phyloP scores from a whole-genome alignment of 805 yeast species.

The Candida ipomoeae region DNA sequence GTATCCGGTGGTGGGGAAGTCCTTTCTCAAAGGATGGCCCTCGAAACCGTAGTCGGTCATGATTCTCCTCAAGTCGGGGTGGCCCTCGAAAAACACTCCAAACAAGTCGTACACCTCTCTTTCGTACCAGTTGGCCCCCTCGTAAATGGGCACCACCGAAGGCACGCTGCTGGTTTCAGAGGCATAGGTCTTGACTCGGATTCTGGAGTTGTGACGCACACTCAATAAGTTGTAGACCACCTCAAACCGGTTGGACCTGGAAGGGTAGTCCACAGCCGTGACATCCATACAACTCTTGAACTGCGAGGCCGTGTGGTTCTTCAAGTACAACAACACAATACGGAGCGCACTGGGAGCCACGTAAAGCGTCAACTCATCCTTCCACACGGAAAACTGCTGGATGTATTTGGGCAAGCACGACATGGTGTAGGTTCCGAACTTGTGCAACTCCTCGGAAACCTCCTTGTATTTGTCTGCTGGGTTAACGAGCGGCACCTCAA shows the following conservation, averaged over 20 bases:
- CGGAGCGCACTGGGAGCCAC: slow-evolving; percentile 71
- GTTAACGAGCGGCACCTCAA: slow-evolving; percentile 54
- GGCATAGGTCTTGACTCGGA: slow-evolving; percentile 85
- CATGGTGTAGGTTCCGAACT: slow-evolving; percentile 76
- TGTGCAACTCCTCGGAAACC: slow-evolving; percentile 67
- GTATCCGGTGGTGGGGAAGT: slow-evolving; percentile 90
- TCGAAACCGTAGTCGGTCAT: slow-evolving; percentile 91
- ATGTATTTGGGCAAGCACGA: slow-evolving; percentile 75
- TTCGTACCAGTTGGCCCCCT: slow-evolving; percentile 89
- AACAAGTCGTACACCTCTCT: slow-evolving; percentile 85
- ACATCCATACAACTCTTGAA: slow-evolving; percentile 75
- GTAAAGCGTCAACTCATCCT: slow-evolving; percentile 75
- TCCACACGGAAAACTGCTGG: slow-evolving; percentile 86
- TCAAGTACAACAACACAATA: slow-evolving; percentile 67
- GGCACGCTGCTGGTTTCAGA: slow-evolving; percentile 81
- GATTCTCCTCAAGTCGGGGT: slow-evolving; percentile 85
- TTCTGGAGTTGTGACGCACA: slow-evolving; percentile 79
- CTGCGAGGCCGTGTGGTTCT: slow-evolving; percentile 76
- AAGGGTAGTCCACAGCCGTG: slow-evolving; percentile 84
- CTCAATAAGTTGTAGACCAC: slow-evolving; percentile 80
- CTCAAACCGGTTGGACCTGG: slow-evolving; percentile 79
- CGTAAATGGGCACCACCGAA: slow-evolving; percentile 62
- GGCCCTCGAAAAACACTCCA: slow-evolving; percentile 84
- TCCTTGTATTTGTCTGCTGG: slow-evolving; percentile 74
- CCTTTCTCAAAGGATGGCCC: slow-evolving; percentile 88